These are phyloP conservation scores for Beta lomatogona DNA, from an alignment of 179 eudicot species.

Conservation along the genomic window DNA sequence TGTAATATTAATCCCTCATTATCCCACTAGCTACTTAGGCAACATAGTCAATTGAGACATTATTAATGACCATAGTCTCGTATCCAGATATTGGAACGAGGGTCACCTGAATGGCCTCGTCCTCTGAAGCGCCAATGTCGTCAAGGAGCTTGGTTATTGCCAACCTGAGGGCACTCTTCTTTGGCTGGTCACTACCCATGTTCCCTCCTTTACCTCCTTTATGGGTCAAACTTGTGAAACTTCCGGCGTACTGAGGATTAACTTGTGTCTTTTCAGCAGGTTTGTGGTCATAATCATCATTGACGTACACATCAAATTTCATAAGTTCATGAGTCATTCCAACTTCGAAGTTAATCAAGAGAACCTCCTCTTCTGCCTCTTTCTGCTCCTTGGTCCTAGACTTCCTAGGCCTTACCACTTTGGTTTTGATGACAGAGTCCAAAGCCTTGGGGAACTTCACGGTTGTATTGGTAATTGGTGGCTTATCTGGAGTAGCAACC, in stretches of 20 bases:
- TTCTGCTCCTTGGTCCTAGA: not conserved
- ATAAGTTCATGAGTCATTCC: not conserved
- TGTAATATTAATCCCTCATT: too few species aligned
- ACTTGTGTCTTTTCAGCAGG: not conserved
- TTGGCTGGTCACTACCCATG: not conserved
- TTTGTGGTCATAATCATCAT: not conserved
- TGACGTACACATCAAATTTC: slow-evolving; percentile 19
- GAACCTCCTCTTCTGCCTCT: slow-evolving; percentile 16
- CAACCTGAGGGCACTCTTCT: not conserved
- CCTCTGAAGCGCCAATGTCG: slow-evolving; percentile 7
- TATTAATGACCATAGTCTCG: not conserved
- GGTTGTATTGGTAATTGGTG: too few species aligned
- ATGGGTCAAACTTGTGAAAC: slow-evolving; percentile 14
- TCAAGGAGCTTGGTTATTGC: slow-evolving; percentile 4
- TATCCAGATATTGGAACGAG: slow-evolving; percentile 14
- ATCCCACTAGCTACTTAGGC: too few species aligned
- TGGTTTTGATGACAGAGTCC: not conserved
- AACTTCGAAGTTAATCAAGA: not conserved
- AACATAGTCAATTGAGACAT: too few species aligned
- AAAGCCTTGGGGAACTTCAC: not conserved
- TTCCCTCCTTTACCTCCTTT: not conserved
- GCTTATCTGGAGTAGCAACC: too few species aligned
- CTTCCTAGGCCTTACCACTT: not conserved
- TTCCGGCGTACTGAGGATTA: not conserved
- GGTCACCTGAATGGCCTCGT: slow-evolving; percentile 7